Conservation (phyloP, 2,329 filamentous ascomycete genomes). For the Graphium sp. region DNA sequence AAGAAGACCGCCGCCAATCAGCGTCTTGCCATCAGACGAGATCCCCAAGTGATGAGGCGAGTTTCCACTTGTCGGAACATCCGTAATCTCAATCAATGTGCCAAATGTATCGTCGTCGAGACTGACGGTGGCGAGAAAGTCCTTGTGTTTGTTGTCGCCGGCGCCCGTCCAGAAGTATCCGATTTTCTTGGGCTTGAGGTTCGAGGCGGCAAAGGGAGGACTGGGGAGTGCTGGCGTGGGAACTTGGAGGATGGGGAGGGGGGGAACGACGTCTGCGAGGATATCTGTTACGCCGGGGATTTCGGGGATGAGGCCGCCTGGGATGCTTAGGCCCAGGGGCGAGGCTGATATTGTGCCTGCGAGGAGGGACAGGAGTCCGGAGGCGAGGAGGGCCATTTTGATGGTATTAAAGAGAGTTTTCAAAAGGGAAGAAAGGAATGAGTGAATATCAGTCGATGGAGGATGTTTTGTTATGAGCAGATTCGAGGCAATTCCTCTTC, state of each 20-base stretch:
- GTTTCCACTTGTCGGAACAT: conserved; percentile 42
- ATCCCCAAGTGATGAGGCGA: conserved; percentile 40
- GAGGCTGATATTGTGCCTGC: conserved; percentile 1
- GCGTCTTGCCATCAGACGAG: conserved; percentile 36
- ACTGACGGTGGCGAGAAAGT: conserved; percentile 40
- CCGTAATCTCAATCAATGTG: conserved; percentile 37
- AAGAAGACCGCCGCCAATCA: conserved; percentile 39
- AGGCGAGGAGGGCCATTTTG: conserved; percentile 1
- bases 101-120: conserved; percentile 47
- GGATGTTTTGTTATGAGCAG: no score
- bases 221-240: conserved; percentile 41
- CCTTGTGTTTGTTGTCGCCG: conserved; percentile 40
- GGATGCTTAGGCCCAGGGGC: conserved; percentile 22
- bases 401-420: background rate
- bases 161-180: conserved; percentile 48
- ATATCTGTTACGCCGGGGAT: conserved; percentile 43
- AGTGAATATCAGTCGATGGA: no score
- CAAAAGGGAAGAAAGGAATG: background rate
- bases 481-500: conserved; percentile 1
- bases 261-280: conserved; percentile 28
- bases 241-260: conserved; percentile 39
- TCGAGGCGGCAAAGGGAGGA: conserved; percentile 30
- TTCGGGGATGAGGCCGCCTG: conserved; percentile 30
- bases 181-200: conserved; percentile 48
- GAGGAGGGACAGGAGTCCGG: conserved; percentile 2